Evolutionary conservation across 495 filamentous ascomycete genomes (phyloP).

Genomic region (Annulohypoxylon stygium): DNA sequence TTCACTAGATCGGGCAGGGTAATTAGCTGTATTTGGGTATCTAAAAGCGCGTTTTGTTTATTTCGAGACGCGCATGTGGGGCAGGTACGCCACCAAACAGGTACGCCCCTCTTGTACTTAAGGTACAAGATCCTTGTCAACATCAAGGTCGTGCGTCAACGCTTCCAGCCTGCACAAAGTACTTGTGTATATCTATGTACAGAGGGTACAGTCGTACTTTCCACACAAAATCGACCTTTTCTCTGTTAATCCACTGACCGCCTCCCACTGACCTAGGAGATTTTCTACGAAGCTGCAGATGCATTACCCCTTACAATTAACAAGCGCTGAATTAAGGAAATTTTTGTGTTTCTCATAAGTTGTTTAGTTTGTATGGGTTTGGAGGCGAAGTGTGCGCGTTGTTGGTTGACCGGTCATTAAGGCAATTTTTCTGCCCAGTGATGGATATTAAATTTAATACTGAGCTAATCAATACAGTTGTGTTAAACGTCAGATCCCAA

Average conservation of each 20-base stretch:
- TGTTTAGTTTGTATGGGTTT: conserved; percentile 5
- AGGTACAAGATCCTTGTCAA: conserved; percentile 8
- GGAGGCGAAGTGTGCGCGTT: not conserved
- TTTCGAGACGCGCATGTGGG: conserved; percentile 44
- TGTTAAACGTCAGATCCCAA: conserved; percentile 11
- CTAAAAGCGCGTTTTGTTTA: conserved; percentile 46
- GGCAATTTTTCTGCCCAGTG: conserved; percentile 3
- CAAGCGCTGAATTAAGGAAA: conserved; percentile 8
- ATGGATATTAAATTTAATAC: conserved; percentile 15
- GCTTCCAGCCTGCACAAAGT: not conserved
- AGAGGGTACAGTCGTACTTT: not conserved
- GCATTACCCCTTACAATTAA: conserved; percentile 37
- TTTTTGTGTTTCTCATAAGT: conserved; percentile 26
- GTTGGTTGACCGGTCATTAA: conserved; percentile 19
- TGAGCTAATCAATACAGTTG: conserved; percentile 2
- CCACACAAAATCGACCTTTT: conserved; percentile 10
- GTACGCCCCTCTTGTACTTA: conserved; percentile 17
- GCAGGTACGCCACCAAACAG: conserved; percentile 36
- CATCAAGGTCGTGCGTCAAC: conserved; percentile 28
- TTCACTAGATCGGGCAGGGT: conserved; percentile 2
- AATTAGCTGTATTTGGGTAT: conserved; percentile 23
- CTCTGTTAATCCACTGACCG: conserved; percentile 16
- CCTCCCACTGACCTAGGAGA: conserved; percentile 22
- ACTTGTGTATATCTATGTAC: conserved; percentile 14
- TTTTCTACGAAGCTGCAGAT: conserved; percentile 25